Percentiles rank a stretch among this genome's conserved stretches.
phyloP scores from a whole-genome alignment of 768 basidiomycete species.

The Leccinum sublutescens region DNA sequence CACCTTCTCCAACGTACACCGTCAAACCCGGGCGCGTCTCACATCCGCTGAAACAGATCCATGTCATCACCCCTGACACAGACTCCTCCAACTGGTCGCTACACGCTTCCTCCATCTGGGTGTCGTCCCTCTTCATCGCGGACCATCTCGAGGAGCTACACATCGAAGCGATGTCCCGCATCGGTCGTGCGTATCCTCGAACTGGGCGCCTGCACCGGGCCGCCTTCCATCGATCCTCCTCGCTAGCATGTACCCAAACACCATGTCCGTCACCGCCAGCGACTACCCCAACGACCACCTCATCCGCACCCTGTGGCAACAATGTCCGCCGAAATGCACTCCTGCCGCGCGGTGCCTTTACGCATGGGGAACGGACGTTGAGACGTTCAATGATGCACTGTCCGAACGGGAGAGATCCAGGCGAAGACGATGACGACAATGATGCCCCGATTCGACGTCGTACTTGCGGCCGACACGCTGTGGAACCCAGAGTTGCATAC shows the following conservation, averaged over 20 bases:
- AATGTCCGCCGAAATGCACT: conserved; percentile 57
- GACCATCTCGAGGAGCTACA: conserved; percentile 55
- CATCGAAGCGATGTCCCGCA: conserved; percentile 30
- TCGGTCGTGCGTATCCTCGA: conserved; percentile 51
- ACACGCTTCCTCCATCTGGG: conserved; percentile 79
- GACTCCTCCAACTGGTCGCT: conserved; percentile 67
- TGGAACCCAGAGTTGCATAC: conserved; percentile 68
- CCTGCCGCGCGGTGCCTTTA: conserved; percentile 55
- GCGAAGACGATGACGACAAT: not conserved
- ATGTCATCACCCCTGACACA: conserved; percentile 62
- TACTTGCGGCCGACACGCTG: conserved; percentile 74
- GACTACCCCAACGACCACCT: conserved; percentile 73
- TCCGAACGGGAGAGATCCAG: not conserved
- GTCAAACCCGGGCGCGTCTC: conserved; percentile 18
- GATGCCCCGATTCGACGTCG: conserved; percentile 52
- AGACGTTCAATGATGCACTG: conserved; percentile 13
- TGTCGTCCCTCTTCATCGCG: conserved; percentile 62
- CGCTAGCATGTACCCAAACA: conserved; percentile 44
- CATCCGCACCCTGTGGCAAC: conserved; percentile 50
- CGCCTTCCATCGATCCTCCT: conserved; percentile 68
- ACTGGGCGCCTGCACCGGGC: conserved; percentile 65
- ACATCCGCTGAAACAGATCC: conserved; percentile 31
- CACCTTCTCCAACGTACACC: conserved; percentile 23
- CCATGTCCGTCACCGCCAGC: conserved; percentile 46
- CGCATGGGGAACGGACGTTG: conserved; percentile 60